Evolutionary conservation across 177 flowering plant species (phyloP), one percentile per base, ranked within the genome.

Genomic region (Telopea speciosissima): DNA sequence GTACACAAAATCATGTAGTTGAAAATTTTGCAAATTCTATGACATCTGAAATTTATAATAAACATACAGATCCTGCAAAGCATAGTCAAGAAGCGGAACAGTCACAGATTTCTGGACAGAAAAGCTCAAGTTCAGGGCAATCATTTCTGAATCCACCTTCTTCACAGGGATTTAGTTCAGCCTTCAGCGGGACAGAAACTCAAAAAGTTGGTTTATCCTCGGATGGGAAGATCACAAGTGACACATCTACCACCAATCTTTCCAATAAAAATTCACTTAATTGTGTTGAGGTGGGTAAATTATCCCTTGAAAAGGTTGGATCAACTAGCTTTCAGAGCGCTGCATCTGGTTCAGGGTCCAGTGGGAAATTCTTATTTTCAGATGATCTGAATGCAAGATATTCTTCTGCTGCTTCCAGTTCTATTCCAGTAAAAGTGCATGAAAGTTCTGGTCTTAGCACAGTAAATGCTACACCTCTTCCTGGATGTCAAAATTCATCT

Each of bases 341-440:
- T 49, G 66, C 78, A 65, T 72, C 79, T 74, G 81, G 63, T 66
- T 65, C 77, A 33, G 63, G 54, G 77, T 71, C 81, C 52, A 69
- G 72, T 74, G 81, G 74, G 58, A 76, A 78, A 21, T 8, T 28
- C 11, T 54, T 24, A 16, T 52, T 62, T 67, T 33, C 77, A 12
- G 74, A 70, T 61, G 78, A 67, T 17, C 28, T 65, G 49, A 75
- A 54, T 67, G 65, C 73, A 67, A 75, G 72, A 74, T 77, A 80
- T 74, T 61, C 72, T 19, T 40, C 79, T 72, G 62, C 69, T 17
- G 17, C 77, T 63, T 74, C 78, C 45, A 74, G 31, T 75, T 63
- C 62, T 54, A 24, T 31, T 64, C 78, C 69, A 69, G 70, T 67
- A 25, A 65, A 64, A n/a, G 74, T 25, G 63, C 52, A 69, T 58